Percentiles rank a stretch among this genome's conserved stretches.
Evolutionary conservation across 2,329 filamentous ascomycete species (phyloP).

Genomic region (Cladophialophora carrionii): DNA sequence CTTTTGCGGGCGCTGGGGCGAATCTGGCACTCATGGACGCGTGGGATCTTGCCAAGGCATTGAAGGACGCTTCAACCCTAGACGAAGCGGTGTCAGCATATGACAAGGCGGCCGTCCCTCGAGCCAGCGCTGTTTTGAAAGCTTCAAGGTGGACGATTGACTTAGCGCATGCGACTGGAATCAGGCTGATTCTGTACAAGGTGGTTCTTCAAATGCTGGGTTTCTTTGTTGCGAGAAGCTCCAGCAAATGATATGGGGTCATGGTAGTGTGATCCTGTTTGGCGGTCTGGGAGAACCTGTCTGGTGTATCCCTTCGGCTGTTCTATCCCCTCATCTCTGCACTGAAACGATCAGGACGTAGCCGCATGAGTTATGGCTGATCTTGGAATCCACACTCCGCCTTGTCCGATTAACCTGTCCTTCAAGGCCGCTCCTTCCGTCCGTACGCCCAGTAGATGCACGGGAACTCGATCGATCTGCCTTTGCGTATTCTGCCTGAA

Average conservation of each 20-base stretch:
- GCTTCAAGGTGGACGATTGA: conserved; percentile 19
- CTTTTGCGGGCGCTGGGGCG: conserved; percentile 56
- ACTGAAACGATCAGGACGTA: conserved; percentile 4
- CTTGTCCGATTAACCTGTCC: conserved; percentile 35
- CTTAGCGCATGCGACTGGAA: conserved; percentile 25
- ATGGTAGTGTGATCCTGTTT: neutral
- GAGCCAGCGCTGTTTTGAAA: conserved; percentile 31
- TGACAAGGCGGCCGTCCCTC: conserved; percentile 45
- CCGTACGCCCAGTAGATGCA: conserved; percentile 63
- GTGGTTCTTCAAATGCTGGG: conserved; percentile 10
- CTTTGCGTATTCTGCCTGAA: conserved; percentile 57
- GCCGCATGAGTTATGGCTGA: conserved; percentile 15
- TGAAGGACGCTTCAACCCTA: conserved; percentile 42
- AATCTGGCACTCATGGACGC: conserved; percentile 55
- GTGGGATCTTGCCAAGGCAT: conserved; percentile 52
- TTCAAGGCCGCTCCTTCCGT: conserved; percentile 42
- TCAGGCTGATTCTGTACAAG: conserved; percentile 20
- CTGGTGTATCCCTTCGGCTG: neutral
- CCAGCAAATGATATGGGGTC: neutral
- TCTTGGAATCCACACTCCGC: conserved; percentile 37
- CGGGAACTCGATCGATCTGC: conserved; percentile 61
- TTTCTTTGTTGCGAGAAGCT: neutral
- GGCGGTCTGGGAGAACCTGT: neutral
- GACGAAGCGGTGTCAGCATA: conserved; percentile 42
- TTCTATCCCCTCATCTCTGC: neutral